Evolutionary conservation across 768 basidiomycete genomes (phyloP).

Genomic region (Serendipita sp.): DNA sequence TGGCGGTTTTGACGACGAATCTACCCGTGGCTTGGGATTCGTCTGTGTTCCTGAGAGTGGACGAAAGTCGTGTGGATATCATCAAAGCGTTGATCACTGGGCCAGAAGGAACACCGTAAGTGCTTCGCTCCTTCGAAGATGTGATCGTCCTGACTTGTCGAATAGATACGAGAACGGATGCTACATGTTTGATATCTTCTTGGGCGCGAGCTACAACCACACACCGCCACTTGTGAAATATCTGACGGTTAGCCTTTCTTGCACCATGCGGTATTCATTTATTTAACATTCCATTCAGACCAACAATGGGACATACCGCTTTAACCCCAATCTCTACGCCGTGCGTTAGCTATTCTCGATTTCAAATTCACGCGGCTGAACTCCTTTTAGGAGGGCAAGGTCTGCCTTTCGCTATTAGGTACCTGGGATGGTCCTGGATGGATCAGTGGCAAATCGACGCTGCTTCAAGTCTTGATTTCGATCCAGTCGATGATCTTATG

Average conservation of each 20-base stretch:
- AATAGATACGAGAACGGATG: constrained; percentile 79
- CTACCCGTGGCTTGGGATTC: constrained; percentile 92
- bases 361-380: neutral
- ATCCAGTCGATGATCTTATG: constrained; percentile 95
- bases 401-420: constrained; percentile 78
- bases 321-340: constrained; percentile 91
- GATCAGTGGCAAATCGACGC: constrained; percentile 76
- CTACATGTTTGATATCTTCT: constrained; percentile 81
- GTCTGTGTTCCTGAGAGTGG: constrained; percentile 82
- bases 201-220: constrained; percentile 78
- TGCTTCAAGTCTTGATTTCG: constrained; percentile 79
- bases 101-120: constrained; percentile 81
- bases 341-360: constrained; percentile 25
- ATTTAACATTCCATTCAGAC: constrained; percentile 30
- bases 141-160: constrained; percentile 6
- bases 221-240: constrained; percentile 63
- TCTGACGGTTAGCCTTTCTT: constrained; percentile 26
- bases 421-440: constrained; percentile 92
- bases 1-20: constrained; percentile 83
- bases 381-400: constrained; percentile 82
- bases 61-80: constrained; percentile 80
- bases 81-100: constrained; percentile 82
- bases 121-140: neutral
- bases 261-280: too few species aligned
- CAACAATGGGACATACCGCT: constrained; percentile 73